phyloP scores from a whole-genome alignment of 768 basidiomycete species.

The Zangia roseola region DNA sequence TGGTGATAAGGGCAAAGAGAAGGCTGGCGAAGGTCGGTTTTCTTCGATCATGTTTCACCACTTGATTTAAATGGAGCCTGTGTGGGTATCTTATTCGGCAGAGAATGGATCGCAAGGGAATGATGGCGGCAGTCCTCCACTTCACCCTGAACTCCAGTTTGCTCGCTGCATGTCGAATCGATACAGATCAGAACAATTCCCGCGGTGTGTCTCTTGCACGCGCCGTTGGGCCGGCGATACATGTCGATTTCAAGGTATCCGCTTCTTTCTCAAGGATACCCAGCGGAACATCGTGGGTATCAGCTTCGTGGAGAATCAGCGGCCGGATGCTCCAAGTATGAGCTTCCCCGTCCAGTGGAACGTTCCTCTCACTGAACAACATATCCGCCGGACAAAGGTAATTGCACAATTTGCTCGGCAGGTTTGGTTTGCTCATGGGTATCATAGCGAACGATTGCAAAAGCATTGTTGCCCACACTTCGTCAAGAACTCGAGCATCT shows the following conservation, averaged over 20 bases:
- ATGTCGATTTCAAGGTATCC: constrained; percentile 83
- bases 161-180: constrained; percentile 84
- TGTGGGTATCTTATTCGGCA: constrained; percentile 31
- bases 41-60: background rate
- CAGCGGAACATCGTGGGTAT: constrained; percentile 61
- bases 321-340: constrained; percentile 57
- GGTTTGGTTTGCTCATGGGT: constrained; percentile 11
- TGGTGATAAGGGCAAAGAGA: constrained; percentile 46
- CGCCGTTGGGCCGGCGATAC: constrained; percentile 88
- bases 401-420: constrained; percentile 2
- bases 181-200: constrained; percentile 69
- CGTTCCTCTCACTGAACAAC: constrained; percentile 44
- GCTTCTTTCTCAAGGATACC: constrained; percentile 68
- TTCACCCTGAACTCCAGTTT: constrained; percentile 69
- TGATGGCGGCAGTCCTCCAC: constrained; percentile 33
- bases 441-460: constrained; percentile 61
- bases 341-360: constrained; percentile 69
- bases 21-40: constrained; percentile 39
- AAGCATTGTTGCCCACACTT: constrained; percentile 65
- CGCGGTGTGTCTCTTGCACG: constrained; percentile 80
- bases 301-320: constrained; percentile 66
- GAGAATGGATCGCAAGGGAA: constrained; percentile 30
- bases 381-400: constrained; percentile 65
- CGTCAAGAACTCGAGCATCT: constrained; percentile 65
- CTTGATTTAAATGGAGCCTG: constrained; percentile 14